Evolutionary conservation across 2,329 filamentous ascomycete genomes (phyloP).

Genomic region (Arthroderma uncinatum): DNA sequence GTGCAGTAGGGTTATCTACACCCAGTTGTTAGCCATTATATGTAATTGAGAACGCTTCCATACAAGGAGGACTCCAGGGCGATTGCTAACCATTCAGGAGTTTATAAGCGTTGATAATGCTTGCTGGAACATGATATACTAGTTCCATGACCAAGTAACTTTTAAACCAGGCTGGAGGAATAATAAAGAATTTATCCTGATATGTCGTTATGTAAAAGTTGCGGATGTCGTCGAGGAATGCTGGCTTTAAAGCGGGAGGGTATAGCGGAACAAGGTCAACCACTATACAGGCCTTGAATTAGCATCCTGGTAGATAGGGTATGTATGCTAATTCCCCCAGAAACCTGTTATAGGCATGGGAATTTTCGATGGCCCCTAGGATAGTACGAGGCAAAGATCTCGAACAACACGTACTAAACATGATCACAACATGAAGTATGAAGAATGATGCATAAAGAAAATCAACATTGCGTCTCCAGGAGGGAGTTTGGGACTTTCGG

Average conservation of each 20-base stretch:
- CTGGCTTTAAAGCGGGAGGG: constrained; percentile 40
- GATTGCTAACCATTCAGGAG: constrained; percentile 37
- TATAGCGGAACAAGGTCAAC: constrained; percentile 53
- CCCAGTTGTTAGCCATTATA: neutral
- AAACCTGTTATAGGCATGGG: neutral
- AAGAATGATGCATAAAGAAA: constrained; percentile 48
- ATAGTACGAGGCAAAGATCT: neutral
- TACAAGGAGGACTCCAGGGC: neutral
- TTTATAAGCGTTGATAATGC: constrained; percentile 48
- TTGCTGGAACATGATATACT: constrained; percentile 50
- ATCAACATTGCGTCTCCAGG: constrained; percentile 29
- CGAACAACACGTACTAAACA: constrained; percentile 42
- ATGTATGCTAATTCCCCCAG: neutral
- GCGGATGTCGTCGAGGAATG: constrained; percentile 41
- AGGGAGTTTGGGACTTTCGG: constrained; percentile 10
- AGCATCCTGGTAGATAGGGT: neutral
- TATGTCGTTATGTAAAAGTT: constrained; percentile 51
- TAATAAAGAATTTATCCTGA: constrained; percentile 52
- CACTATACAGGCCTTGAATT: constrained; percentile 29
- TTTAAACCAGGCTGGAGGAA: constrained; percentile 49
- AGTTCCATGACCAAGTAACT: constrained; percentile 49
- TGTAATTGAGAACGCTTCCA: neutral
- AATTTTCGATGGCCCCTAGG: neutral
- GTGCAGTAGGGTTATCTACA: constrained; percentile 47
- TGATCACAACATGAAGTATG: constrained; percentile 48